These are phyloP conservation scores for Bipolaris cookei DNA, from an alignment of 2,329 filamentous ascomycete genomes.

Conservation along the genomic window DNA sequence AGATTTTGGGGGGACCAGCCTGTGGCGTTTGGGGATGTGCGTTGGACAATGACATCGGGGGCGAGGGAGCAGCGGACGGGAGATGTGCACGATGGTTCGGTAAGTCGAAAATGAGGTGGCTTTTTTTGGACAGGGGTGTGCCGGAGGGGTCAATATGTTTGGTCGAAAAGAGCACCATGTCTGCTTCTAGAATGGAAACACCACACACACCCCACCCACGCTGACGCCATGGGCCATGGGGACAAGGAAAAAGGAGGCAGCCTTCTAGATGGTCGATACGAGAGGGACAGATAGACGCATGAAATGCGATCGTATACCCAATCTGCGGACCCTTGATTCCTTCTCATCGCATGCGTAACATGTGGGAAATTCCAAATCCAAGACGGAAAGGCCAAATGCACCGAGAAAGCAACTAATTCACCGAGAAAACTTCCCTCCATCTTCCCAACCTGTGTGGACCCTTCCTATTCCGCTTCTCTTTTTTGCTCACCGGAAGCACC, in stretches of 20 bases:
- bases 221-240: too few species aligned
- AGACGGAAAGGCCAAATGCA: background rate
- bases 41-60: background rate
- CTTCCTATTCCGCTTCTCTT: background rate
- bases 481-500: background rate
- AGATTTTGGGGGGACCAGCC: background rate
- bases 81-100: conserved; percentile 8
- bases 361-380: too few species aligned
- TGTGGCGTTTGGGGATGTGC: background rate
- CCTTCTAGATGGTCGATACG: too few species aligned
- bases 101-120: conserved; percentile 1
- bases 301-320: background rate
- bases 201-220: background rate
- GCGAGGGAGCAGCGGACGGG: background rate
- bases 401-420: background rate
- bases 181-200: background rate
- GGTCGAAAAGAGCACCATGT: background rate
- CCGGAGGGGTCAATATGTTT: background rate
- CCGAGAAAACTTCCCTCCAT: background rate
- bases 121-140: background rate
- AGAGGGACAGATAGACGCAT: too few species aligned
- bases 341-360: too few species aligned
- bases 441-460: background rate
- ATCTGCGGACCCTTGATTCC: too few species aligned
- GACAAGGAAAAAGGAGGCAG: background rate